Percentiles rank a stretch among this genome's conserved stretches.
Evolutionary conservation across 2,329 filamentous ascomycete genomes (phyloP).

Genomic region (Penicillium digitatum): DNA sequence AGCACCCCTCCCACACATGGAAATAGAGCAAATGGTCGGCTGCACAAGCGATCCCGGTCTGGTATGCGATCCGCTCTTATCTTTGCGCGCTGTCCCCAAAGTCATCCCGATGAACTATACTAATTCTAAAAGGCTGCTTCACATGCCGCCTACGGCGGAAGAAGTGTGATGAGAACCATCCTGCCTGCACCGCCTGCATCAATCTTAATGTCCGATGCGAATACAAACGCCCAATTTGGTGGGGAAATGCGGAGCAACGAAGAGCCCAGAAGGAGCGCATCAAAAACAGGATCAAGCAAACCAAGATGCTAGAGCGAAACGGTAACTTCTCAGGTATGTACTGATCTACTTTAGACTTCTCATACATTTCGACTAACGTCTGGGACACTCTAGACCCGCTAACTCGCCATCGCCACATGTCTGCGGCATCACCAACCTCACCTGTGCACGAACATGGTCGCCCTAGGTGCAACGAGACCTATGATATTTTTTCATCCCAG

Average conservation of each 20-base stretch:
- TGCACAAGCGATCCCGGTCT: conserved; percentile 91
- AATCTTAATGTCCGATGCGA: conserved; percentile 82
- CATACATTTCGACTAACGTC: background rate
- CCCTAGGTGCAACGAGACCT: conserved; percentile 50
- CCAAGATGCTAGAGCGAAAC: conserved; percentile 87
- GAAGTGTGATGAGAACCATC: conserved; percentile 66
- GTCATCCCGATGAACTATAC: background rate
- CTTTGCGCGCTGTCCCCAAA: background rate
- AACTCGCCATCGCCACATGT: background rate
- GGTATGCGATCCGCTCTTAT: conserved; percentile 55
- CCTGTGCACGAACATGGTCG: conserved; percentile 45
- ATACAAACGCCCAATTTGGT: conserved; percentile 96
- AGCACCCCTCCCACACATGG: background rate
- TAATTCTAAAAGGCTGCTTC: conserved; percentile 54
- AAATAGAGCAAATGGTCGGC: conserved; percentile 45
- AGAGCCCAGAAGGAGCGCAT: conserved; percentile 93
- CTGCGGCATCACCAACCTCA: conserved; percentile 51
- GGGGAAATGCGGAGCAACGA: conserved; percentile 66
- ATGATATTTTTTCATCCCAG: conserved; percentile 43
- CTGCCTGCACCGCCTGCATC: conserved; percentile 60
- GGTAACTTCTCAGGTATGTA: conserved; percentile 31
- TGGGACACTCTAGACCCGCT: background rate
- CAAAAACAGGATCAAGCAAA: conserved; percentile 96
- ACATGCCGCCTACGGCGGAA: conserved; percentile 65
- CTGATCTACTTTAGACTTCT: background rate